Conservation (phyloP, 345 rosid genomes). For the Excoecaria cochinchinensis region DNA sequence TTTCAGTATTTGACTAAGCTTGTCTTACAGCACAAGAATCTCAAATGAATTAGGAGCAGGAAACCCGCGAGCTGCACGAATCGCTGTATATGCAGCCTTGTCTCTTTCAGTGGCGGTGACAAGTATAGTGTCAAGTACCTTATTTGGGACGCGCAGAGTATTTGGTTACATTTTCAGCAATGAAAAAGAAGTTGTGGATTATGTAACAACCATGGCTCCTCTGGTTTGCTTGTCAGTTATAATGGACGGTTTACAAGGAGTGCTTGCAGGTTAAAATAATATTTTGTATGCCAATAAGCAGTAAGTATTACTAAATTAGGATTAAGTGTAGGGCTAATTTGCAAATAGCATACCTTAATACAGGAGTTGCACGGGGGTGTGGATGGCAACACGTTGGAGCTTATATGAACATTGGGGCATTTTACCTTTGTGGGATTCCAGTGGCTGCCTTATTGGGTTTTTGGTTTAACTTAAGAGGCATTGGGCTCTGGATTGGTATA, state of each 20-base stretch:
- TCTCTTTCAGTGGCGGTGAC: constrained; percentile 21
- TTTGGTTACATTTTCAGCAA: constrained; percentile 30
- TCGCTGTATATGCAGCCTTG: constrained; percentile 20
- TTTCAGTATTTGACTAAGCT: neutral
- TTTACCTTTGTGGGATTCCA: constrained; percentile 25
- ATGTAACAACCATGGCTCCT: constrained; percentile 25
- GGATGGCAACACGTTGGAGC: constrained; percentile 30
- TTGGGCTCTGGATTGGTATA: constrained; percentile 29
- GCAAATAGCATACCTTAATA: neutral
- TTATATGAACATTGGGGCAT: constrained; percentile 22
- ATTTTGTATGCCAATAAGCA: neutral
- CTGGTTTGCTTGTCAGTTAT: constrained; percentile 26
- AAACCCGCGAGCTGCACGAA: constrained; percentile 20
- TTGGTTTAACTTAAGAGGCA: constrained; percentile 19
- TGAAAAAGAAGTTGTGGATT: constrained; percentile 27
- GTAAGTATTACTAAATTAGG: neutral
- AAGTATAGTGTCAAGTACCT: constrained; percentile 7
- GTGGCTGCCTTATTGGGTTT: constrained; percentile 24
- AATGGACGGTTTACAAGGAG: constrained; percentile 26
- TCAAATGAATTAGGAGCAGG: constrained; percentile 34
- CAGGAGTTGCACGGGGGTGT: constrained; percentile 25
- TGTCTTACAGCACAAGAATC: constrained; percentile 23
- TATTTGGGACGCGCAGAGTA: constrained; percentile 14
- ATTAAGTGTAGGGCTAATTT: neutral
- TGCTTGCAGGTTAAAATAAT: constrained; percentile 20